Percentiles rank a stretch among this genome's conserved stretches.
Conservation (phyloP, 2,329 filamentous ascomycete genomes). For the Ceratocystis harringtonii region DNA sequence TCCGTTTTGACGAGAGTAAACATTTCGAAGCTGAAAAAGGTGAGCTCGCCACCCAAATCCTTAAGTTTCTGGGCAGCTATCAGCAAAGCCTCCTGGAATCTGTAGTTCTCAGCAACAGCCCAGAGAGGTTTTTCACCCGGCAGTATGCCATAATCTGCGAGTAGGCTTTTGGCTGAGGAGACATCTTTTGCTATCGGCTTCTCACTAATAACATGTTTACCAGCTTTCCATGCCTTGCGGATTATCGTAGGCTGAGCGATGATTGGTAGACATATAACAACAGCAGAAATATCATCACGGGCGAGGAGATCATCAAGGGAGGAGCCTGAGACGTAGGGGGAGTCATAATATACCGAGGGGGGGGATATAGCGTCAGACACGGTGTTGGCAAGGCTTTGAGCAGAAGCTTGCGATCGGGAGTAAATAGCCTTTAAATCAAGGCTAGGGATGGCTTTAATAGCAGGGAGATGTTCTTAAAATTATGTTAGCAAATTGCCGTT, state of each 20-base stretch:
- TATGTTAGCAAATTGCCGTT: background rate
- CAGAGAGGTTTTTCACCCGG: conserved; percentile 29
- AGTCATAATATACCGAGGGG: conserved; percentile 16
- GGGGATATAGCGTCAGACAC: background rate
- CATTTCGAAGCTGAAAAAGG: conserved; percentile 29
- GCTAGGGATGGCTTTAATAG: conserved; percentile 36
- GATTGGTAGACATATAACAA: conserved; percentile 50
- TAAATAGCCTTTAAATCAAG: conserved; percentile 50
- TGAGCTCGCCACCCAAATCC: conserved; percentile 19
- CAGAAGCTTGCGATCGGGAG: conserved; percentile 45
- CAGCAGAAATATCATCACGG: conserved; percentile 38
- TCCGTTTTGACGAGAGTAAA: conserved; percentile 29
- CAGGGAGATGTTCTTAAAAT: conserved; percentile 30
- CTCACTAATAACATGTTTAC: conserved; percentile 56
- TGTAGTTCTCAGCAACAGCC: conserved; percentile 58
- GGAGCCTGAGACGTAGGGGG: conserved; percentile 28
- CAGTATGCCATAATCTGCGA: conserved; percentile 25
- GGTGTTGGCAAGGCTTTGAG: conserved; percentile 23
- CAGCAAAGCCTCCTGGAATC: conserved; percentile 42
- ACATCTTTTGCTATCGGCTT: conserved; percentile 53
- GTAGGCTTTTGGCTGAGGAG: conserved; percentile 28
- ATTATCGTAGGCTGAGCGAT: conserved; percentile 43
- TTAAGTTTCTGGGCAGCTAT: conserved; percentile 27
- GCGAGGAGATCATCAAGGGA: conserved; percentile 37
- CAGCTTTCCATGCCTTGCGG: conserved; percentile 42